Percentiles rank a stretch among this genome's conserved stretches.
phyloP scores from a whole-genome alignment of 495 filamentous ascomycete genomes.

The Aspergillus ellipticus region DNA sequence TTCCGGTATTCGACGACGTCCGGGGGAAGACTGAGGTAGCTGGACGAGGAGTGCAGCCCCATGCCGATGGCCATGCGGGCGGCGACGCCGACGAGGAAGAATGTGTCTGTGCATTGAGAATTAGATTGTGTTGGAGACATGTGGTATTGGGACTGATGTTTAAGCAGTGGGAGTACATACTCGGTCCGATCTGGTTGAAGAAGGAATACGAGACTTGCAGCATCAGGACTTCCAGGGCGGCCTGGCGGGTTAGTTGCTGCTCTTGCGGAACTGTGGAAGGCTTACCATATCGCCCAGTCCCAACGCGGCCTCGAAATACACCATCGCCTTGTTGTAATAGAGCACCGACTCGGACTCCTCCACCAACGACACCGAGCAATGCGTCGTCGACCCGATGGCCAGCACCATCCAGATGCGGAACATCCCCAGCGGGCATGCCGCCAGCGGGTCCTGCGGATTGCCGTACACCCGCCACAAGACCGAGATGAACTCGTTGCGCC shows the following conservation, averaged over 20 bases:
- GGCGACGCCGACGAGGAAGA: slow-evolving; percentile 31
- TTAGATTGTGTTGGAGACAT: too few relatives aligned
- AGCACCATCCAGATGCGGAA: slow-evolving; percentile 42
- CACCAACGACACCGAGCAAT: slow-evolving; percentile 34
- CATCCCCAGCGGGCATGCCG: slow-evolving; percentile 26
- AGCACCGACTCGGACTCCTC: slow-evolving; percentile 35
- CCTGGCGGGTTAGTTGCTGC: slow-evolving; percentile 11
- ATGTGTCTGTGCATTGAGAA: slow-evolving; percentile 26
- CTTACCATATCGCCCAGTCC: slow-evolving; percentile 35
- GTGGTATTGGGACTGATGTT: too few relatives aligned
- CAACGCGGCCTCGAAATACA: slow-evolving; percentile 33
- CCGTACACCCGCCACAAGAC: slow-evolving; percentile 27
- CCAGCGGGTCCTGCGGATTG: slow-evolving; percentile 22
- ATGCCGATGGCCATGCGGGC: slow-evolving; percentile 34
- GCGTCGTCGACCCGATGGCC: slow-evolving; percentile 36
- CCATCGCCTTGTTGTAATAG: slow-evolving; percentile 36
- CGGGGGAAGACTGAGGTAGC: slow-evolving; percentile 16
- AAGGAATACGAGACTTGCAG: slow-evolving; percentile 42
- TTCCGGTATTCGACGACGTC: slow-evolving; percentile 32
- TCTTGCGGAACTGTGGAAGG: not conserved
- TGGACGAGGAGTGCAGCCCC: slow-evolving; percentile 27
- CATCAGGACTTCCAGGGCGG: slow-evolving; percentile 36
- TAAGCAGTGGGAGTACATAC: too few relatives aligned
- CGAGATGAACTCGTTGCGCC: slow-evolving; percentile 24
- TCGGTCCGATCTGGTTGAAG: slow-evolving; percentile 41